Base-by-base conservation (phyloP, 169 alveolate species). In the Plasmodium coatneyi region DNA sequence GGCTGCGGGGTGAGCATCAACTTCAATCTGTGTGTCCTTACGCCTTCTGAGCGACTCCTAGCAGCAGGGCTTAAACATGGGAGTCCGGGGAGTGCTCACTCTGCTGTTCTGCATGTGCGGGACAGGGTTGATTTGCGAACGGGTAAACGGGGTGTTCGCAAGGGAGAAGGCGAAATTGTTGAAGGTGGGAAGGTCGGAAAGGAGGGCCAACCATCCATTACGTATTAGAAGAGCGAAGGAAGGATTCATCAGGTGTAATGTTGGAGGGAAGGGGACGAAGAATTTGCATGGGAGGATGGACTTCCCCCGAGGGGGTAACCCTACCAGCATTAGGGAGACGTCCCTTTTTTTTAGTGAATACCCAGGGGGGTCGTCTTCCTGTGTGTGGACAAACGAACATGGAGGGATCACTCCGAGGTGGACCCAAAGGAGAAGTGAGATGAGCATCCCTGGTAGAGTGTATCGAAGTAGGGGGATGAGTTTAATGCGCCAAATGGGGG, bases 41-140 rank as follows among this genome's bases (percentile, higher is more conserved):
- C 60, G 60, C 60, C 60, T 49, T 12, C 7, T 49, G 60, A 49
- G 60, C 5, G 60, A 0, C 6, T 22, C 60, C 19, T 19, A 49
- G 60, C 5, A 49, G 22, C 22, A 49, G 19, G 60, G 16, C n/a
- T 5, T 25, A 25, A 66, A 9, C 16, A 66, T 66, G 76, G 36
- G 36, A 22, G 36, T 10, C n/a, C 19, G 76, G 1, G n/a, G 39
- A 66, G 76, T 66, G 76, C 36, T 66, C 36, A 25, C 36, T 28
- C 76, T 66, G 76, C 39, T 66, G 76, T 66, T 19, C 76, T 66
- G 76, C 36, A 66, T 66, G 76, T 66, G 9, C 36, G 76, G n/a
- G n/a, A 28, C 36, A 9, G 14, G 76, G 39, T 36, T 66, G 16
- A 28, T 28, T 19, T 6, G 36, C 76, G 36, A 66, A 66, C 16